Percentiles rank a stretch among this genome's conserved stretches.
Conservation (phyloP, 306 rosid species). For the Abrus precatorius region DNA sequence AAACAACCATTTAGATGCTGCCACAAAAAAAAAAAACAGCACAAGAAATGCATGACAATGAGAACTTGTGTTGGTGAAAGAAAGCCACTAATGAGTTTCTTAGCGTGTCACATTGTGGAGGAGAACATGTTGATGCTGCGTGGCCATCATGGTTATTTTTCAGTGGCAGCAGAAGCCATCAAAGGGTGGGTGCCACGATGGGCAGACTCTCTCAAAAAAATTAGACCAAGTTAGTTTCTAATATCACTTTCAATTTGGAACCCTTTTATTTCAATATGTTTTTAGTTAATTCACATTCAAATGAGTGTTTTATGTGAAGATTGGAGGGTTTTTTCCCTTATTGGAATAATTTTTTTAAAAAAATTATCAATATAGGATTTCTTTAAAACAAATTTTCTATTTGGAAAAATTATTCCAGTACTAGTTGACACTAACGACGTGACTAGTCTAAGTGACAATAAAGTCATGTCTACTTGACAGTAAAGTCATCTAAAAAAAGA, state of each 20-base stretch:
- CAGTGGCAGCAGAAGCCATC: conserved; percentile 93
- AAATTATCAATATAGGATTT: no score
- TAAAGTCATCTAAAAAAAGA: no score
- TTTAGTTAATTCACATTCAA: conserved; percentile 21
- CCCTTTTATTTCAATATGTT: not conserved
- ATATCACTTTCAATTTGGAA: conserved; percentile 16
- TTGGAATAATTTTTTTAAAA: no score
- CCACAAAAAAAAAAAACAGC: conserved; percentile 33
- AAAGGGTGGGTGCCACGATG: conserved; percentile 92
- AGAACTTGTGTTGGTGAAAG: conserved; percentile 46
- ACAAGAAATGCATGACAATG: conserved; percentile 51
- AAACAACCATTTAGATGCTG: conserved; percentile 41
- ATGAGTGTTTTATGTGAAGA: conserved; percentile 54
- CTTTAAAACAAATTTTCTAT: no score
- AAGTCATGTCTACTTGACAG: no score
- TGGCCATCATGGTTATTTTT: conserved; percentile 93
- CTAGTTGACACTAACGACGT: no score
- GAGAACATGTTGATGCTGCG: conserved; percentile 57
- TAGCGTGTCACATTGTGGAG: conserved; percentile 56
- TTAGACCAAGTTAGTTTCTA: conserved; percentile 87
- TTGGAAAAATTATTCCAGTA: no score
- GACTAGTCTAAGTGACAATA: no score
- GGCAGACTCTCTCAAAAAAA: conserved; percentile 85
- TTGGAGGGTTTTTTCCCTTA: no score
- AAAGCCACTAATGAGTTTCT: conserved; percentile 57